These are phyloP conservation scores for Croton laevigatus DNA, from an alignment of 441 rosid genomes.

Conservation along the genomic window DNA sequence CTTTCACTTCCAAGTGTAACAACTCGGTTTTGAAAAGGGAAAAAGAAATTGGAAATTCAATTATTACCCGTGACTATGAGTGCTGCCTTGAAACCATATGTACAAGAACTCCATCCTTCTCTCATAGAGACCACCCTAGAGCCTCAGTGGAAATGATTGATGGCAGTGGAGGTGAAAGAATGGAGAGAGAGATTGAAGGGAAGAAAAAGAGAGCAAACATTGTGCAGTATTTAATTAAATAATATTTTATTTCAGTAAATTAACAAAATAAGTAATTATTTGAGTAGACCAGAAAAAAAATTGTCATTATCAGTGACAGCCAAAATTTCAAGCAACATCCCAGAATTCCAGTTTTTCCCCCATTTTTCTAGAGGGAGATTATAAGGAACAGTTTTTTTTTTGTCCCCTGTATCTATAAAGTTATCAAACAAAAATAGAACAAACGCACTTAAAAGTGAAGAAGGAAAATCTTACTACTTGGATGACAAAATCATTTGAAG, in stretches of 20 bases:
- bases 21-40: background rate
- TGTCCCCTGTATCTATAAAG: too few species aligned
- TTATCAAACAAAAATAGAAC: background rate
- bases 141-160: background rate
- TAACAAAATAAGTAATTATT: background rate
- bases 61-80: background rate
- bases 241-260: background rate
- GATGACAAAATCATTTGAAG: slow-evolving; percentile 91
- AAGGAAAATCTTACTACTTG: slow-evolving; percentile 70
- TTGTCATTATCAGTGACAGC: background rate
- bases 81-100: background rate
- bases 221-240: background rate
- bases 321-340: background rate
- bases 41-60: background rate
- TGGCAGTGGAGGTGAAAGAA: background rate
- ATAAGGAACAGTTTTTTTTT: too few species aligned
- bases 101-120: background rate
- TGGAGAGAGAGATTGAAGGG: background rate
- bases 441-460: slow-evolving; percentile 14
- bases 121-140: background rate
- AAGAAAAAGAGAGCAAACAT: background rate
- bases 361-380: too few species aligned
- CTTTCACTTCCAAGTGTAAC: background rate
- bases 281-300: background rate
- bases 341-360: too few species aligned